These are phyloP conservation scores for Penicillium sp. DNA, from an alignment of 2,329 filamentous ascomycete genomes.

Conservation along the genomic window DNA sequence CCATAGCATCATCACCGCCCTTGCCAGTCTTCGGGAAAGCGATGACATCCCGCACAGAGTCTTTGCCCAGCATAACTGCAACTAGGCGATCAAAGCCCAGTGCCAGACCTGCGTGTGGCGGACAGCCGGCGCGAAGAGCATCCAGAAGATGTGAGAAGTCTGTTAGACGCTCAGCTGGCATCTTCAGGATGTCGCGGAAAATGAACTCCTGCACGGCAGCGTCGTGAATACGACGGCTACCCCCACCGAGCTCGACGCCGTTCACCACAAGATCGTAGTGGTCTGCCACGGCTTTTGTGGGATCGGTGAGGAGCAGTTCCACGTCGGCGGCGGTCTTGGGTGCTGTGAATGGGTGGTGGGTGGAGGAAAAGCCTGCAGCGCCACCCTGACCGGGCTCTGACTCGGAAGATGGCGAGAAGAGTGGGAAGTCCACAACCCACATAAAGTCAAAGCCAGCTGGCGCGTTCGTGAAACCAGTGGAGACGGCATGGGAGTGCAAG, in stretches of 20 bases:
- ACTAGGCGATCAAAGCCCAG: slow-evolving; percentile 89
- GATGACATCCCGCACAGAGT: slow-evolving; percentile 89
- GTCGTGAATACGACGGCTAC: slow-evolving; percentile 88
- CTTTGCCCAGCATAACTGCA: slow-evolving; percentile 75
- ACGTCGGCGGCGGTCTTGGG: slow-evolving; percentile 75
- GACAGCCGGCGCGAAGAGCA: slow-evolving; percentile 83
- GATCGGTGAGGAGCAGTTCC: slow-evolving; percentile 73
- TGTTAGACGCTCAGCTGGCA: slow-evolving; percentile 72
- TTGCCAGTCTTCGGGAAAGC: slow-evolving; percentile 94
- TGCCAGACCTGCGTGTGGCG: slow-evolving; percentile 92
- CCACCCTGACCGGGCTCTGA: slow-evolving; percentile 81
- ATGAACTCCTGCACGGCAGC: slow-evolving; percentile 83
- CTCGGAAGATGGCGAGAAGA: slow-evolving; percentile 77
- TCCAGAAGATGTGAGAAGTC: slow-evolving; percentile 87
- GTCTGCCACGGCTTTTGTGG: slow-evolving; percentile 75
- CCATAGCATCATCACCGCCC: slow-evolving; percentile 84
- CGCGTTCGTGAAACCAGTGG: slow-evolving; percentile 61
- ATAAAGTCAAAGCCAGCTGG: slow-evolving; percentile 68
- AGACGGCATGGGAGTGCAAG: slow-evolving; percentile 72
- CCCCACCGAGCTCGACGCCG: slow-evolving; percentile 90
- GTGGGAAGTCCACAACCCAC: slow-evolving; percentile 90
- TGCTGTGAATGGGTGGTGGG: slow-evolving; percentile 95
- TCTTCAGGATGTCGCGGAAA: slow-evolving; percentile 81
- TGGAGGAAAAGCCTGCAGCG: slow-evolving; percentile 77
- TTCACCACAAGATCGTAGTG: slow-evolving; percentile 98